phyloP scores from a whole-genome alignment of 805 yeast genomes.

The Teunomyces funiuensis region DNA sequence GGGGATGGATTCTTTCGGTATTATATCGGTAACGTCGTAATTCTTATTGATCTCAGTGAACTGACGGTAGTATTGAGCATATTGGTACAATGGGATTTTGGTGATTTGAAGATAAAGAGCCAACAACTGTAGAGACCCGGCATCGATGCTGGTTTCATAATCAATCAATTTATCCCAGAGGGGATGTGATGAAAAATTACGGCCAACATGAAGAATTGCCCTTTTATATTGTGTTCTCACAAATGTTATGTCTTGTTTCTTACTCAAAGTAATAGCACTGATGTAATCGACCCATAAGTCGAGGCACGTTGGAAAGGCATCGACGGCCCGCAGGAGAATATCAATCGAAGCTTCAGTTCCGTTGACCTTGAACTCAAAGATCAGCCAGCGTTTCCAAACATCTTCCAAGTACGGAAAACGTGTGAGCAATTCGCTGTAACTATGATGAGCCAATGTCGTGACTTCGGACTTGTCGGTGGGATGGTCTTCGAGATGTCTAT shows the following conservation, averaged over 20 bases:
- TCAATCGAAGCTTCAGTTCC: slow-evolving; percentile 53
- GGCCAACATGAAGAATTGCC: slow-evolving; percentile 57
- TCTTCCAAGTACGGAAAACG: slow-evolving; percentile 59
- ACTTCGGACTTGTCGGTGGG: slow-evolving; percentile 15
- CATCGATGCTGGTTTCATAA: slow-evolving; percentile 45
- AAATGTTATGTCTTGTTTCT: slow-evolving; percentile 26
- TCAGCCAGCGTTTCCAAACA: slow-evolving; percentile 63
- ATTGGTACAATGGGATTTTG: slow-evolving; percentile 77
- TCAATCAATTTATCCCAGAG: slow-evolving; percentile 80
- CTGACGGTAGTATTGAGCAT: slow-evolving; percentile 68
- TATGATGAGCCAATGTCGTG: slow-evolving; percentile 15
- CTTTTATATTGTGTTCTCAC: slow-evolving; percentile 46
- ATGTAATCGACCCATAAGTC: slow-evolving; percentile 71
- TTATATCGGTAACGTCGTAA: slow-evolving; percentile 29
- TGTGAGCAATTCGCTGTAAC: slow-evolving; percentile 38
- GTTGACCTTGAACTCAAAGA: slow-evolving; percentile 53
- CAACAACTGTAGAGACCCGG: slow-evolving; percentile 36
- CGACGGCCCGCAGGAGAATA: slow-evolving; percentile 45
- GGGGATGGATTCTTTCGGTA: slow-evolving; percentile 16
- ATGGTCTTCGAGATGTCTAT: slow-evolving; percentile 19
- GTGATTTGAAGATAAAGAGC: slow-evolving; percentile 47
- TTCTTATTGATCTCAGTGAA: slow-evolving; percentile 39
- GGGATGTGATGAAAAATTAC: slow-evolving; percentile 72
- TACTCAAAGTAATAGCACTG: slow-evolving; percentile 39
- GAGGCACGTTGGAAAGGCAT: slow-evolving; percentile 55